phyloP scores from a whole-genome alignment of 2,329 filamentous ascomycete species.

The Cladosporium sp. region DNA sequence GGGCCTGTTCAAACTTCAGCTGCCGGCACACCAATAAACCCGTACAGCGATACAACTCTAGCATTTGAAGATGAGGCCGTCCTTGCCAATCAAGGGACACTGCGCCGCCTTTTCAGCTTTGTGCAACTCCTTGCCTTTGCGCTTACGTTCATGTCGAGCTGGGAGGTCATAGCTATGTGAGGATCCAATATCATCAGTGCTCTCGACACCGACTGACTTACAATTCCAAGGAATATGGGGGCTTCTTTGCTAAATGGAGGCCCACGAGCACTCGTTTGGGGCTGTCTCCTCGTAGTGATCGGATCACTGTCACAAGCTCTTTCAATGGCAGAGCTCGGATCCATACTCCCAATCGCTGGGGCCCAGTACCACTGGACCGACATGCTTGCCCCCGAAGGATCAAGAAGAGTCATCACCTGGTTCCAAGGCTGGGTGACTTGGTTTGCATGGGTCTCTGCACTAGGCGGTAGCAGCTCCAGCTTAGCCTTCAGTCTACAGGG shows the following conservation, averaged over 20 bases:
- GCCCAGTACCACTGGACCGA: conserved; percentile 19
- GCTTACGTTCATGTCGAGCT: conserved; percentile 27
- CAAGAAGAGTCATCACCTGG: conserved; percentile 20
- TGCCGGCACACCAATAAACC: not conserved
- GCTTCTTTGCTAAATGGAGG: conserved; percentile 15
- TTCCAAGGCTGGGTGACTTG: conserved; percentile 36
- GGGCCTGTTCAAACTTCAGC: not conserved
- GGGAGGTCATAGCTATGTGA: conserved; percentile 22
- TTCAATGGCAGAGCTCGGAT: conserved; percentile 28
- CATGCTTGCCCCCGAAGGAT: conserved; percentile 14
- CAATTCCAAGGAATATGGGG: conserved; percentile 12
- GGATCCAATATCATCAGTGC: not conserved
- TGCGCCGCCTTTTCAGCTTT: conserved; percentile 26
- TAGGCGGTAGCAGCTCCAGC: conserved; percentile 32
- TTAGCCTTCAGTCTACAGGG: conserved; percentile 14
- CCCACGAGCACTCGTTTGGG: conserved; percentile 13
- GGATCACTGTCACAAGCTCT: conserved; percentile 1
- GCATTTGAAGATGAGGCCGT: conserved; percentile 2
- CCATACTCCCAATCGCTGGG: conserved; percentile 25
- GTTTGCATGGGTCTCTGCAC: conserved; percentile 37
- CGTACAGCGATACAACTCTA: not conserved
- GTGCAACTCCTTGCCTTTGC: conserved; percentile 29
- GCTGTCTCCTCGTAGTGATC: conserved; percentile 6
- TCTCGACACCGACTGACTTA: not conserved
- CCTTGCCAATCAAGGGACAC: not conserved